Evolutionary conservation across 1,139 yeast species (phyloP).

Genomic region (Debaryomyces sp.): DNA sequence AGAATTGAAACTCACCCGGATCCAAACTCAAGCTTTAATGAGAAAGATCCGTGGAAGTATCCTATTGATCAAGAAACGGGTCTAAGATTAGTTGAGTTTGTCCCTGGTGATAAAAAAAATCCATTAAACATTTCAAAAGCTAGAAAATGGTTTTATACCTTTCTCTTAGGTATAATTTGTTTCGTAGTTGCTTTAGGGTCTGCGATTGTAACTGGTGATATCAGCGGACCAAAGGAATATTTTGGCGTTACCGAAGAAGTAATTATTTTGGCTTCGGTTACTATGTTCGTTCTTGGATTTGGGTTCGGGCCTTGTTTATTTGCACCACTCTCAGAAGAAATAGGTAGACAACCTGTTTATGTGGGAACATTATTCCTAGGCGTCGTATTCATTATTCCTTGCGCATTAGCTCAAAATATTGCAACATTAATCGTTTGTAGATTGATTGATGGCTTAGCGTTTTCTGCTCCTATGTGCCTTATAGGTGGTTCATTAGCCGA

Average conservation of each 20-base stretch:
- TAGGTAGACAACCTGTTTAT: slow-evolving; percentile 66
- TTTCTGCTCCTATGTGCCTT: slow-evolving; percentile 78
- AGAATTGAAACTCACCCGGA: slow-evolving; percentile 38
- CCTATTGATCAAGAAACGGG: slow-evolving; percentile 59
- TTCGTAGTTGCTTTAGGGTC: slow-evolving; percentile 63
- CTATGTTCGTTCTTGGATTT: slow-evolving; percentile 67
- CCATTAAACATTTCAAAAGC: slow-evolving; percentile 55
- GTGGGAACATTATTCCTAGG: slow-evolving; percentile 57
- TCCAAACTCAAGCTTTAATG: slow-evolving; percentile 41
- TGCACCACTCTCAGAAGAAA: slow-evolving; percentile 50
- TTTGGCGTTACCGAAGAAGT: slow-evolving; percentile 59
- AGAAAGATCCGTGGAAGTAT: slow-evolving; percentile 59
- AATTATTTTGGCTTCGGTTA: slow-evolving; percentile 54
- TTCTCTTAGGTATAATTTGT: slow-evolving; percentile 54
- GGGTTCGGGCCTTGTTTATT: slow-evolving; percentile 76
- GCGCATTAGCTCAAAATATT: slow-evolving; percentile 71
- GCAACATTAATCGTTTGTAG: slow-evolving; percentile 70
- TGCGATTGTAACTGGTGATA: slow-evolving; percentile 64
- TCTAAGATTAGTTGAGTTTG: slow-evolving; percentile 60
- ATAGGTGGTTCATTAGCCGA: slow-evolving; percentile 82
- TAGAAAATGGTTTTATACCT: slow-evolving; percentile 59
- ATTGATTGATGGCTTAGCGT: slow-evolving; percentile 67
- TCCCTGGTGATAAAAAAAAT: slow-evolving; percentile 55
- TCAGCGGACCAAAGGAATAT: slow-evolving; percentile 51
- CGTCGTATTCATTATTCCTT: slow-evolving; percentile 68